Conservation (phyloP, 768 basidiomycete genomes). For the Termitomyces sp. region DNA sequence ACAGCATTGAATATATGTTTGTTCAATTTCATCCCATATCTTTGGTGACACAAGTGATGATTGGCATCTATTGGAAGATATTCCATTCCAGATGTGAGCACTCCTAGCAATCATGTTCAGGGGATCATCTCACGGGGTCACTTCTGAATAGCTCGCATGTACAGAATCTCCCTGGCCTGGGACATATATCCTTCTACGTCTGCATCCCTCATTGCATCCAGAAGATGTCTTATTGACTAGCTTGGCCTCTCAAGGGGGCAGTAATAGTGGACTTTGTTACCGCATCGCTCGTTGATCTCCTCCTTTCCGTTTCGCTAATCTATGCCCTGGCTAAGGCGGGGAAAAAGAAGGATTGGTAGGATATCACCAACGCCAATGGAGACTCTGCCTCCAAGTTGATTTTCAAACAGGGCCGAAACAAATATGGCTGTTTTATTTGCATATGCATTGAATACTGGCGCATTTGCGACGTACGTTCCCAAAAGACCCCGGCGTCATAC, state of each 20-base stretch:
- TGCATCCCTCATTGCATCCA: background rate
- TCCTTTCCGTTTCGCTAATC: background rate
- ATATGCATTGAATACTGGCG: background rate
- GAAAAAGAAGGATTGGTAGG: background rate
- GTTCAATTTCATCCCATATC: background rate
- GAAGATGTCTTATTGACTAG: no score
- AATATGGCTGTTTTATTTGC: background rate
- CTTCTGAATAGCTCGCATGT: background rate
- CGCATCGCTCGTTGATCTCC: background rate
- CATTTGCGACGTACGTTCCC: background rate
- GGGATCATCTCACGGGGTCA: background rate
- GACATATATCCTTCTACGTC: background rate
- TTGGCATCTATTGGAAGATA: background rate
- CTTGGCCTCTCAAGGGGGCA: background rate
- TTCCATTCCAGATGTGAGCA: background rate
- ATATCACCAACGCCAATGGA: no score
- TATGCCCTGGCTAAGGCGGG: background rate
- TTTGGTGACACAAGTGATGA: background rate
- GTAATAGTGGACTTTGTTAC: background rate
- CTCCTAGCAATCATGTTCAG: background rate
- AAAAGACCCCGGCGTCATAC: no score
- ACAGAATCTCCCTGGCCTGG: background rate
- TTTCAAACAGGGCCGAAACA: background rate
- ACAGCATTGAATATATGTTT: background rate
- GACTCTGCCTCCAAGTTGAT: background rate